These are phyloP conservation scores for Penicillium hesseltinei DNA, from an alignment of 2,329 filamentous ascomycete genomes.

Conservation along the genomic window DNA sequence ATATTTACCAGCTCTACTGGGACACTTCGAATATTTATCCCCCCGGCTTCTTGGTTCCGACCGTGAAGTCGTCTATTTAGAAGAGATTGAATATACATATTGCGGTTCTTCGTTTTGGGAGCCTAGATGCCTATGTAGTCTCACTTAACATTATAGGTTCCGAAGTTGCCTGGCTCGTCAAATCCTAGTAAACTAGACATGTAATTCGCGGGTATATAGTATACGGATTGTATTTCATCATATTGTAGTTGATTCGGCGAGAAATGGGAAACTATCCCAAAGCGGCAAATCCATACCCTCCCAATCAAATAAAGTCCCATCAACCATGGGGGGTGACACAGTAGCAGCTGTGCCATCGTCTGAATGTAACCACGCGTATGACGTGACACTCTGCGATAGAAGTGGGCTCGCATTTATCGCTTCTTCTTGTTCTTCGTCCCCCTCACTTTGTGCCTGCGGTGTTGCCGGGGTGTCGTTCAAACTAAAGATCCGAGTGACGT, in stretches of 20 bases:
- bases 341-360: conserved; percentile 8
- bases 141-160: background rate
- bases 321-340: conserved; percentile 17
- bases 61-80: conserved; percentile 11
- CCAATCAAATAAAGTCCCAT: conserved; percentile 27
- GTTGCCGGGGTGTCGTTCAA: conserved; percentile 22
- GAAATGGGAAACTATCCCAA: conserved; percentile 40
- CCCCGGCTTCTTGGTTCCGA: conserved; percentile 9
- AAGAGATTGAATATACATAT: background rate
- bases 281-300: conserved; percentile 36
- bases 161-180: background rate
- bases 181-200: background rate
- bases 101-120: background rate
- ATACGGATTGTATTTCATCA: conserved; percentile 1
- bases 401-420: conserved; percentile 2
- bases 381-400: conserved; percentile 5
- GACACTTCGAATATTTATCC: conserved; percentile 20
- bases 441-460: conserved; percentile 7
- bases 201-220: background rate
- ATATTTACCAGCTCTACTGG: conserved; percentile 21
- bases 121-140: background rate
- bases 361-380: conserved; percentile 19
- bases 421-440: background rate
- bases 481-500: conserved; percentile 40
- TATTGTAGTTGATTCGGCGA: conserved; percentile 21